phyloP scores from a whole-genome alignment of 2,329 filamentous ascomycete species.

The Calonectria pseudoturangicola region DNA sequence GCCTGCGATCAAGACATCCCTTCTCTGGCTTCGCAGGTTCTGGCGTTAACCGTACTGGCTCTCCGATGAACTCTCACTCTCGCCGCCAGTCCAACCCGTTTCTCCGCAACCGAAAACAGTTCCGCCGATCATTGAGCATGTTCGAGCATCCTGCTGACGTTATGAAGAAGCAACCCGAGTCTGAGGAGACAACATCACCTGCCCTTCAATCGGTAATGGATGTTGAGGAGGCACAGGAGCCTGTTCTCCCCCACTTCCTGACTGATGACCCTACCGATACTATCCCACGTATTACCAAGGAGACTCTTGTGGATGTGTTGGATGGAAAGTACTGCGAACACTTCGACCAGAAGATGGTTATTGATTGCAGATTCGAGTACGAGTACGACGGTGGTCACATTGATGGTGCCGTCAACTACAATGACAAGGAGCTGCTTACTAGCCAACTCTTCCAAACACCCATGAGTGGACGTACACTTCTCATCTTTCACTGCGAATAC shows the following conservation, averaged over 20 bases:
- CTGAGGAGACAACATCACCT: conserved; percentile 67
- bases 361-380: conserved; percentile 99
- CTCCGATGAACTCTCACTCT: conserved; percentile 81
- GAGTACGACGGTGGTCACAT: conserved; percentile 99
- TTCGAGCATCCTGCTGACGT: conserved; percentile 94
- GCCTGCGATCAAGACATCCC: conserved; percentile 78
- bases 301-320: conserved; percentile 89
- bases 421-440: conserved; percentile 93
- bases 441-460: conserved; percentile 83
- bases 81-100: conserved; percentile 84
- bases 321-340: conserved; percentile 86
- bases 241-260: conserved; percentile 88
- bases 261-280: conserved; percentile 87
- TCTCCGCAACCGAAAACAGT: conserved; percentile 88
- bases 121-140: conserved; percentile 96
- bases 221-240: conserved; percentile 84
- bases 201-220: conserved; percentile 86
- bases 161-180: conserved; percentile 83
- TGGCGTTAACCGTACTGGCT: conserved; percentile 79
- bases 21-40: conserved; percentile 75
- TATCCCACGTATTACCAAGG: conserved; percentile 89
- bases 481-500: conserved; percentile 99
- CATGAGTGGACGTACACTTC: conserved; percentile 82
- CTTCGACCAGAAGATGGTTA: conserved; percentile 88
- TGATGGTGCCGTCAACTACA: conserved; percentile 94